Base-by-base conservation (phyloP, 164 flowering plant genomes). In the Taxillus chinensis region DNA sequence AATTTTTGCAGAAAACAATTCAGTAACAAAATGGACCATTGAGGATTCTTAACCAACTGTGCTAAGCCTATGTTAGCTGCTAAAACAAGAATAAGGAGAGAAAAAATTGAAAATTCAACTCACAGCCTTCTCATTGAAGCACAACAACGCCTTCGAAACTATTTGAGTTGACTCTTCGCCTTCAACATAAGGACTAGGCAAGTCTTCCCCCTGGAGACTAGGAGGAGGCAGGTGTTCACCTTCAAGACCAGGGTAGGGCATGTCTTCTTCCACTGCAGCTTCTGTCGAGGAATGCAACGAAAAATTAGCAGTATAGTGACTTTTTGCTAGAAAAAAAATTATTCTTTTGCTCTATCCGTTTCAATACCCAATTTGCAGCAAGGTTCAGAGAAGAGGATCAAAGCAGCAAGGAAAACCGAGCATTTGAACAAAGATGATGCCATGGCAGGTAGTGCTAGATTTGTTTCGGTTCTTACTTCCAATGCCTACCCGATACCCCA, bases 51-150 rank as follows among this genome's bases (percentile, higher is more conserved):
- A 27, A 27, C 27, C 27, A 2, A 27, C 27, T 27, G 27, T 27
- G 27, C 27, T 27, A 27, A 49, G 13, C 5, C 1, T 7, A 49
- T 49, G 12, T 4, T 9, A 5, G 14, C 52, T 9, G 12, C 4
- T 9, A 12, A 49, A 49, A 11, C 5, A 49, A 49, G 52, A 49
- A 9, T 9, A 7, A 4, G 5, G 52, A 49, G 12, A 12, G 4
- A 9, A 49, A 7, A 12, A 9, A 9, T n/a, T 16, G 1, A 37
- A 39, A 60, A 10, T 39, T 14, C 48, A 8, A 65, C 89, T 72
- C 74, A 92, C 98, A 70, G 61, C n/a, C 42, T 80, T 83, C 39
- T 84, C 73, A 53, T 75, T 70, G 73, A 92, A 82, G 64, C 98
- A 92, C 10, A 69, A 49, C 72, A 87, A 68, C 49, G 95, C 96